Base-by-base conservation (phyloP, 1,284 basidiomycete species). In the Papiliotrema nemorosa region DNA sequence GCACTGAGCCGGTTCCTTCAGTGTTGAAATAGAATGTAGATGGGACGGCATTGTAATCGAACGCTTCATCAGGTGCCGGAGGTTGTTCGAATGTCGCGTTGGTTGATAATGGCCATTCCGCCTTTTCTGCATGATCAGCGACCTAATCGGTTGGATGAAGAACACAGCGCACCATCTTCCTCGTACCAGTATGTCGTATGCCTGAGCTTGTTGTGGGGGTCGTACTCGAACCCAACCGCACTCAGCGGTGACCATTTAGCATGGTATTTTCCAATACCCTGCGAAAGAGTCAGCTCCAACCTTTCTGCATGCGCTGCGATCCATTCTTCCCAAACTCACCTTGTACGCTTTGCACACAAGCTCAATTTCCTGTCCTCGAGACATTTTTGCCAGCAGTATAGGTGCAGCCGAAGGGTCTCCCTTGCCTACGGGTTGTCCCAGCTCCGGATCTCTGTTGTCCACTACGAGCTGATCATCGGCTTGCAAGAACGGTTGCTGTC, bases 181-280 rank as follows among this genome's bases (percentile, higher is more conserved):
- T 99, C 96, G 70, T 82, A 92, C 96, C 96, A 98, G 73, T 96
- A 85, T 3, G 88, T 85, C 2, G 96, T 98, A 75, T 99, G 96
- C 52, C 91, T 83, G 27, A 99, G 79, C 70, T 90, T 90, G 78
- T 99, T 99, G 78, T 97, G 83, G 13, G 96, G 96, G 74, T 99
- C 96, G 66, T 99, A 99, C 76, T 99, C 96, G 64, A 96, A 98
- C 2, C 87, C 85, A 20, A 98, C 85, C 2, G 96, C 92, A 1
- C 91, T 88, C 52, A 92, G 88, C 13, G 96, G 94, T 0, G 91
- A 96, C 92, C 94, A 98, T 77, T 99, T 99, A 6, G 96, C 92
- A 69, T 99, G 96, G 70, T 97, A 92, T 78, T 98, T 97, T 7
- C 92, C 92, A 55, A 97, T 88, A 25, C 94, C 94, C 90, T 96